Evolutionary conservation across 2,329 filamentous ascomycete species (phyloP), one percentile per base, ranked within the genome.

Genomic region (Colletotrichum liriopes): DNA sequence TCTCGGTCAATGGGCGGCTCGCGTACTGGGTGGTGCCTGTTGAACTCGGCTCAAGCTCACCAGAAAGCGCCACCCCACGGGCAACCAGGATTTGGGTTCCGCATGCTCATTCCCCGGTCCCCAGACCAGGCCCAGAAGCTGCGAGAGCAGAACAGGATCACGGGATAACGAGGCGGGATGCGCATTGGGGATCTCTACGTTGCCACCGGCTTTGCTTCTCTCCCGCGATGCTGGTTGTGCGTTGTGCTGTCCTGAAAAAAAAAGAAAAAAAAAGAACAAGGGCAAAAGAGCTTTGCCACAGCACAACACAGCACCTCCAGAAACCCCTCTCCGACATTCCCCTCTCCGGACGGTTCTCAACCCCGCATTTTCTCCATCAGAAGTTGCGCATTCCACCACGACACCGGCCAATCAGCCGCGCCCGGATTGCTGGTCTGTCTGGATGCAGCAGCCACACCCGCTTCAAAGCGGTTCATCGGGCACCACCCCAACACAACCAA

Each of bases 351-450:
- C 41, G 32, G 32, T 52, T 59, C 18, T 45, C 29, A n/a, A 69
- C 69, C 69, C 69, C 69, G 69, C 69, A 72, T 56, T 64, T 67
- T 72, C 69, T 69, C 69, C 69, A 72, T 72, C 52, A 47, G 18
- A 37, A 41, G 47, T 41, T 63, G 69, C 65, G 29, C 41, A 51
- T 26, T 58, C 64, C 52, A 63, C 39, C 37, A 49, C 20, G 65
- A n/a, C 32, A n/a, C 26, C 5, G 29, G 1, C 69, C 69, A 72
- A 72, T 72, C 65, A 69, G 26, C 18, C 5, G 11, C 2, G 2
- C 3, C 14, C 12, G 39, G 43, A 58, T 43, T 29, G 56, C 26
- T 35, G 56, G 26, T 52, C n/a, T 55, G 23, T 35, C 49, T 67
- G 12, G 39, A 39, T 56, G 68, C 64, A 67, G 58, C 43, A 68